Base-by-base conservation (phyloP, 805 yeast genomes). In the Wickerhamiella shivajii region DNA sequence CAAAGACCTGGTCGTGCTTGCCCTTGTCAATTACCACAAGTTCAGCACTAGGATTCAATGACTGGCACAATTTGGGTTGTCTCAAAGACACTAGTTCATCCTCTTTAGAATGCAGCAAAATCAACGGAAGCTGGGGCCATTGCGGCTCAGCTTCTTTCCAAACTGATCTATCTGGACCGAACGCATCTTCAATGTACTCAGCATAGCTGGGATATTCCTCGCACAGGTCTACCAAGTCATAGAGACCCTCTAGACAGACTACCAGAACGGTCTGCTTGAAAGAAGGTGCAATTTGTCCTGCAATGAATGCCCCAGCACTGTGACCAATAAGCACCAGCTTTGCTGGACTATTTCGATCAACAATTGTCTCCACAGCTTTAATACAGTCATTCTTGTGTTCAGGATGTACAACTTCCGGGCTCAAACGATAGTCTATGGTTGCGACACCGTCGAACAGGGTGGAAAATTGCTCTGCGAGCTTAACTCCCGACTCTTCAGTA, bases 161-260 rank as follows among this genome's bases (percentile, higher is more conserved):
- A 19, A 4, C 19, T 7, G 12, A 9, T 10, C 8, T 10, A 3
- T 3, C 23, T 6, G 27, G 23, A n/a, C n/a, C n/a, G 20, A 31
- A 31, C 10, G 34, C 34, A n/a, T 10, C 17, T 5, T n/a, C 19
- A 20, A 31, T 31, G n/a, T 10, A 15, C 6, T 12, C 18, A 11
- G 24, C 14, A 2, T 24, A 15, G 10, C 11, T n/a, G 9, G 34
- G 34, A 16, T 24, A 31, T 15, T 31, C 34, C 3, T 18, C 19
- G 3, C 24, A 14, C 9, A 31, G 17, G n/a, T 31, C 29, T 3
- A 13, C 27, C 12, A 31, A 14, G 14, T 31, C 34, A 13, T 31
- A 31, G 34, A 31, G 18, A 2, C 34, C 34, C n/a, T 31, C 34
- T 5, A 31, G 34, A 9, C 34, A 29, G 13, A 31, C 20, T 3